Base-by-base conservation (phyloP, 805 yeast genomes). In the Wickerhamiella qilinensis region DNA sequence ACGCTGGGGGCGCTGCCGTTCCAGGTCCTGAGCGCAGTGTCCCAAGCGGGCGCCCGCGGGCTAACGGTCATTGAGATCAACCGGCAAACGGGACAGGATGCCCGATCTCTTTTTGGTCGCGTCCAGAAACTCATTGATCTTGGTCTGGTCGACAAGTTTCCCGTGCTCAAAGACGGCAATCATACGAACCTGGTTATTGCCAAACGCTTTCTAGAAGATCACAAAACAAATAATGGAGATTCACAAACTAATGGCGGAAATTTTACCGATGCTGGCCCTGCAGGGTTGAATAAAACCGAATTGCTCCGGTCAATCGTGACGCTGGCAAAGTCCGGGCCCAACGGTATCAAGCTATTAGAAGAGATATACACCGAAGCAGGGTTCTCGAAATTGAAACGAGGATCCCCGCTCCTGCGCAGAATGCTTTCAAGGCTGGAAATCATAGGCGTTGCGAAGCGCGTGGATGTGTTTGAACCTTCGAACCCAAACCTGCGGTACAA, bases 311-410 rank as follows among this genome's bases (percentile, higher is more conserved):
- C 34, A 2, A 16, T 62, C 5, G 45, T 57, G 25, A 49, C 46
- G 2, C 45, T 49, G 25, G 48, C 56, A 27, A 47, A 47, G 22
- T 21, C 35, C 0, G 62, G 63, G 1, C 52, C 52, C 16, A 57
- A 62, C 36, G 49, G 55, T 5, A 41, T 63, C 40, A 54, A 57
- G 19, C 50, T 47, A 40, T 50, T 42, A 49, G 54, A 42, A 43
- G 69, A 48, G 57, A 55, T 49, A 57, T 61, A 42, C 56, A 58
- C 35, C 57, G 63, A 54, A 58, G 43, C 60, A 52, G 55, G 62
- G 51, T 35, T 58, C 56, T 45, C 58, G 51, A 44, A 64, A n/a
- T 36, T 39, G 2, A 25, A 30, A 2, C 32, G 50, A 2, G 45
- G 47, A 2, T 38, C 45, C 3, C 46, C 48, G 5, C 39, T 44